These are phyloP conservation scores for Apiospora kogelbergensis DNA, from an alignment of 2,329 filamentous ascomycete species.

Conservation along the genomic window DNA sequence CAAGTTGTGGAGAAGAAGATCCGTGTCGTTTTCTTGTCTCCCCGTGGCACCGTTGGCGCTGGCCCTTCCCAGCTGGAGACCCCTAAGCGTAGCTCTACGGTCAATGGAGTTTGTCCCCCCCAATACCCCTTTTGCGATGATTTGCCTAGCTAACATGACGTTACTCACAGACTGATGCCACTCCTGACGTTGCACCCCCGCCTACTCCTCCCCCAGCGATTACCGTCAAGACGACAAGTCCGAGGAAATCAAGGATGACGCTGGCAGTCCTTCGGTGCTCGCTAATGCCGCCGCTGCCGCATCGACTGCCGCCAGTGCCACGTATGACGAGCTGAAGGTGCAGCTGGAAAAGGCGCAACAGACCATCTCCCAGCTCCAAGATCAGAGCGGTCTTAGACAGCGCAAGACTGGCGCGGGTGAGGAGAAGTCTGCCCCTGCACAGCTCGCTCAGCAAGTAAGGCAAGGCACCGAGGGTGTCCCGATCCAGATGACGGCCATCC, in stretches of 20 bases:
- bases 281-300: slow-evolving; percentile 46
- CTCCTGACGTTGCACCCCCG: slow-evolving; percentile 45
- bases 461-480: slow-evolving; percentile 75
- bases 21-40: slow-evolving; percentile 78
- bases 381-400: slow-evolving; percentile 71
- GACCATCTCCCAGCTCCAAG: slow-evolving; percentile 67
- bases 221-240: slow-evolving; percentile 31
- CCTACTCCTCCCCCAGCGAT: slow-evolving; percentile 44
- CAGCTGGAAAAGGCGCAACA: slow-evolving; percentile 76
- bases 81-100: slow-evolving; percentile 39
- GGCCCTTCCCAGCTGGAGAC: slow-evolving; percentile 31
- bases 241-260: slow-evolving; percentile 29
- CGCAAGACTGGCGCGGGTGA: slow-evolving; percentile 65
- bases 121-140: background rate
- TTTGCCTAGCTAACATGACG: background rate
- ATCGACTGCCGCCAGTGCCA: slow-evolving; percentile 41
- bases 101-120: slow-evolving; percentile 40
- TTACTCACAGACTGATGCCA: slow-evolving; percentile 34
- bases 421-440: slow-evolving; percentile 46
- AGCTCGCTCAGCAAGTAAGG: slow-evolving; percentile 54
- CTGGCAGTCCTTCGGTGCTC: slow-evolving; percentile 16
- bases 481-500: slow-evolving; percentile 76
- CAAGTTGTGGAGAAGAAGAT: slow-evolving; percentile 93
- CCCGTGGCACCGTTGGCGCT: slow-evolving; percentile 46
- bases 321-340: slow-evolving; percentile 63